These are phyloP conservation scores for Fusarium sterilihyphosum DNA, from an alignment of 2,329 filamentous ascomycete genomes.

Conservation along the genomic window DNA sequence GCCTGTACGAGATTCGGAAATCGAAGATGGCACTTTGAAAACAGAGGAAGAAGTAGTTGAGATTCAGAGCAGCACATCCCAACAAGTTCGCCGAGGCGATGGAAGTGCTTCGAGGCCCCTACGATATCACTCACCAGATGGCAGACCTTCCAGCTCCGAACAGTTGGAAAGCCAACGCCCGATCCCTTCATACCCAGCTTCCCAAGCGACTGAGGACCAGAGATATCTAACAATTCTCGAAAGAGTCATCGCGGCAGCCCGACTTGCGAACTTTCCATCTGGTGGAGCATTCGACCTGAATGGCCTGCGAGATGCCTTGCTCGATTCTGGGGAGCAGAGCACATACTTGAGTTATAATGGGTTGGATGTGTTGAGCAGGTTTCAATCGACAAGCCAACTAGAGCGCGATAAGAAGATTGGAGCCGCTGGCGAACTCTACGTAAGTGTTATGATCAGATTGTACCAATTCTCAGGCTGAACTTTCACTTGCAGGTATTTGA, in stretches of 20 bases:
- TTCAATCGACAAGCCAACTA: slow-evolving; percentile 27
- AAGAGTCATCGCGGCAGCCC: slow-evolving; percentile 18
- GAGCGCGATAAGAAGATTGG: slow-evolving; percentile 40
- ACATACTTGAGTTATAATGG: slow-evolving; percentile 26
- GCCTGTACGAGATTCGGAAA: neutral
- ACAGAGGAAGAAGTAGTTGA: neutral
- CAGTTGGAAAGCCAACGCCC: neutral
- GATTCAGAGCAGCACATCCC: neutral
- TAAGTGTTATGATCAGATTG: neutral
- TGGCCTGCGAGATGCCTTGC: slow-evolving; percentile 4
- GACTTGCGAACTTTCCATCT: slow-evolving; percentile 12
- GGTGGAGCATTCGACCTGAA: slow-evolving; percentile 20
- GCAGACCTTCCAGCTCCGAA: neutral
- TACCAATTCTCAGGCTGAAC: too few species aligned
- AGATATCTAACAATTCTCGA: slow-evolving; percentile 13
- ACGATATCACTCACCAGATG: neutral
- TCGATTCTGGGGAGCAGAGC: neutral
- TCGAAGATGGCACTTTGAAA: neutral
- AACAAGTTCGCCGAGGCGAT: neutral
- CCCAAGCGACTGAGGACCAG: neutral
- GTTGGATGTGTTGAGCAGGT: slow-evolving; percentile 9
- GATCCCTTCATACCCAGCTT: too few species aligned
- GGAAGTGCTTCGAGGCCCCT: neutral
- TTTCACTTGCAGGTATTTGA: slow-evolving; percentile 22
- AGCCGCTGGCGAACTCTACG: slow-evolving; percentile 40